These are phyloP conservation scores for Oryza coarctata DNA, from an alignment of 176 grass and related monocot species.

Conservation along the genomic window DNA sequence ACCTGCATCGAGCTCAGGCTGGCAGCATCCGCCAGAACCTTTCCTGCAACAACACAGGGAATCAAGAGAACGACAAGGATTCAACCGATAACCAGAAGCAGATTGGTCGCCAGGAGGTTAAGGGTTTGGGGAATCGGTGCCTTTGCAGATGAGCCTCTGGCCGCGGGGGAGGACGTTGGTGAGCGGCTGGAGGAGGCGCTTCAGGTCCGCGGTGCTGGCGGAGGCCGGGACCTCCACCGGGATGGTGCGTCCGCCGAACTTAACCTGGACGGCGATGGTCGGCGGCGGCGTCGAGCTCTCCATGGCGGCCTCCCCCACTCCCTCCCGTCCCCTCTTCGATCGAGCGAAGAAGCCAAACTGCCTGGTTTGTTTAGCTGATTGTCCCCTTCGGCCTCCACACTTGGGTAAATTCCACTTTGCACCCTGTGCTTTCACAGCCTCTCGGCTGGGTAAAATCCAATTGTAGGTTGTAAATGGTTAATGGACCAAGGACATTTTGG, in stretches of 20 bases:
- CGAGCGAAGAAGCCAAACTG: neutral
- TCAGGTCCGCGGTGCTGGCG: constrained; percentile 55
- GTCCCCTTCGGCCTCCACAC: no score
- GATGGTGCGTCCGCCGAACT: constrained; percentile 82
- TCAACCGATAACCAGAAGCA: neutral
- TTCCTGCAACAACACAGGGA: constrained; percentile 47
- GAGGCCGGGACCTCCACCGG: constrained; percentile 49
- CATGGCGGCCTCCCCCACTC: neutral
- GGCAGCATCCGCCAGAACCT: constrained; percentile 57
- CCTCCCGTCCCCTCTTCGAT: neutral
- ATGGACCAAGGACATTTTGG: no score
- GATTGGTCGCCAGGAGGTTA: neutral
- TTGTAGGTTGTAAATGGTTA: no score
- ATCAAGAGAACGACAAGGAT: neutral
- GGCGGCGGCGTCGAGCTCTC: constrained; percentile 19
- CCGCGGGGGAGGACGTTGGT: constrained; percentile 91
- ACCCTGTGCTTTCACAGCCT: no score
- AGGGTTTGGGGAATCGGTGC: constrained; percentile 35
- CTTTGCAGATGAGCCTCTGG: constrained; percentile 97
- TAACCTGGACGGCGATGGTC: constrained; percentile 68
- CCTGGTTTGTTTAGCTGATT: neutral
- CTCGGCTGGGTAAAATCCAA: no score
- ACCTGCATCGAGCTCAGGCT: constrained; percentile 63
- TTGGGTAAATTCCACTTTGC: no score
- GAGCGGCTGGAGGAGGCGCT: constrained; percentile 86